These are phyloP conservation scores for Limtongozyma cylindracea DNA, from an alignment of 805 yeast species.

Conservation along the genomic window DNA sequence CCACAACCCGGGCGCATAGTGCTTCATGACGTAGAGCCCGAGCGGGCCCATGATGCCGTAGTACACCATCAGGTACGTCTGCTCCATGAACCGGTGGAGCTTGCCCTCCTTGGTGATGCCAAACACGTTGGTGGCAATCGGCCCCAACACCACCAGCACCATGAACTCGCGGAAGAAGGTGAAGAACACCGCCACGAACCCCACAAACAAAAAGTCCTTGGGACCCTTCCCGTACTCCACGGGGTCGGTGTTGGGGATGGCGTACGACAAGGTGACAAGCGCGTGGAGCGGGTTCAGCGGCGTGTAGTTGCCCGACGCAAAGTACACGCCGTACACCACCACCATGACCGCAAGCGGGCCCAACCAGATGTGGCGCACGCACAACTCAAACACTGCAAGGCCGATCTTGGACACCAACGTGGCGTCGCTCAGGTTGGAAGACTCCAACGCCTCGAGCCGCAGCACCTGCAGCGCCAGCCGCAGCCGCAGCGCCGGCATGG, in stretches of 20 bases:
- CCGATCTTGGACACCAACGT: constrained; percentile 29
- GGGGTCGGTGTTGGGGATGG: constrained; percentile 28
- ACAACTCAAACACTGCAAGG: constrained; percentile 30
- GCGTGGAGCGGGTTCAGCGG: constrained; percentile 30
- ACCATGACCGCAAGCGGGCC: constrained; percentile 27
- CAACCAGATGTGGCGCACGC: constrained; percentile 47
- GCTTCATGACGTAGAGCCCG: constrained; percentile 70
- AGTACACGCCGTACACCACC: constrained; percentile 9
- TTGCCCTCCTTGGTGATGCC: constrained; percentile 32
- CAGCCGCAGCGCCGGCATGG: constrained; percentile 25
- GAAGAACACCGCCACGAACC: constrained; percentile 64
- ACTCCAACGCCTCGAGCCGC: constrained; percentile 8
- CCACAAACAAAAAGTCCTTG: constrained; percentile 59
- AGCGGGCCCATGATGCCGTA: constrained; percentile 62
- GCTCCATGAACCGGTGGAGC: constrained; percentile 74
- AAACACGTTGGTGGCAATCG: constrained; percentile 23
- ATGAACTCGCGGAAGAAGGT: constrained; percentile 76
- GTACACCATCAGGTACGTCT: constrained; percentile 63
- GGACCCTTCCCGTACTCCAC: constrained; percentile 78
- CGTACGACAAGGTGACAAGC: constrained; percentile 43
- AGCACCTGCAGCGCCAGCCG: constrained; percentile 10
- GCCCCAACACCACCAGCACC: constrained; percentile 63
- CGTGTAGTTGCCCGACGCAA: constrained; percentile 30
- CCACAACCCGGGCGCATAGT: constrained; percentile 76
- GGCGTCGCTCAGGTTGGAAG: constrained; percentile 12